These are phyloP conservation scores for Tricholoma terreum DNA, from an alignment of 768 basidiomycete species.

Conservation along the genomic window DNA sequence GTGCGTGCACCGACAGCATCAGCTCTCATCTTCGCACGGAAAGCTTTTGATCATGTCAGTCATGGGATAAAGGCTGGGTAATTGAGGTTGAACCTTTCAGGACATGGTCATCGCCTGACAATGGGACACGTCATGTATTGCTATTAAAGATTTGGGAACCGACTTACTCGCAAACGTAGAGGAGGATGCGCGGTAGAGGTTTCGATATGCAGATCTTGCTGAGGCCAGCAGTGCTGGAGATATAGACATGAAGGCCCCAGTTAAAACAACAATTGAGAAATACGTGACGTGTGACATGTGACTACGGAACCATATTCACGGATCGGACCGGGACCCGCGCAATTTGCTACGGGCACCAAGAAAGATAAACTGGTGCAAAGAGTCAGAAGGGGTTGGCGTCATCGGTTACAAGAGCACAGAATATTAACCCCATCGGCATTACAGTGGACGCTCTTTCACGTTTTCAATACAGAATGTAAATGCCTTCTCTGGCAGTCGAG, in stretches of 20 bases:
- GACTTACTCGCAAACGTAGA: conserved; percentile 61
- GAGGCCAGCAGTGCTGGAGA: conserved; percentile 56
- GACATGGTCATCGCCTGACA: conserved; percentile 53
- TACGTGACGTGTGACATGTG: too few relatives aligned
- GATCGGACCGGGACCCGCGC: too few relatives aligned
- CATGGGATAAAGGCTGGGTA: conserved; percentile 7
- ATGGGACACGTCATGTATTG: conserved; percentile 1
- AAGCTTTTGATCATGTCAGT: conserved; percentile 46
- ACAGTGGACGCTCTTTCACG: too few relatives aligned
- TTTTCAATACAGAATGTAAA: too few relatives aligned
- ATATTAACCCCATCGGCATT: too few relatives aligned
- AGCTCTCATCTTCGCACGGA: conserved; percentile 61
- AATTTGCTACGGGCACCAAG: too few relatives aligned
- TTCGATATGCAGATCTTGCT: conserved; percentile 73
- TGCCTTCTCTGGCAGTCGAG: too few relatives aligned
- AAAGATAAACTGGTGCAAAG: too few relatives aligned
- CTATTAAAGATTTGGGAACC: neutral
- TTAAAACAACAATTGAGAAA: too few relatives aligned
- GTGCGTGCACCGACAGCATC: conserved; percentile 46
- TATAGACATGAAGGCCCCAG: conserved; percentile 38
- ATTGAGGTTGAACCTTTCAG: conserved; percentile 41
- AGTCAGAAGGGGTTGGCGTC: too few relatives aligned
- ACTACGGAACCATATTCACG: too few relatives aligned
- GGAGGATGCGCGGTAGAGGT: conserved; percentile 63
- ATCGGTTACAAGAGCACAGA: too few relatives aligned